These are phyloP conservation scores for Komagataella mondaviorum DNA, from an alignment of 805 yeast species.

Conservation along the genomic window DNA sequence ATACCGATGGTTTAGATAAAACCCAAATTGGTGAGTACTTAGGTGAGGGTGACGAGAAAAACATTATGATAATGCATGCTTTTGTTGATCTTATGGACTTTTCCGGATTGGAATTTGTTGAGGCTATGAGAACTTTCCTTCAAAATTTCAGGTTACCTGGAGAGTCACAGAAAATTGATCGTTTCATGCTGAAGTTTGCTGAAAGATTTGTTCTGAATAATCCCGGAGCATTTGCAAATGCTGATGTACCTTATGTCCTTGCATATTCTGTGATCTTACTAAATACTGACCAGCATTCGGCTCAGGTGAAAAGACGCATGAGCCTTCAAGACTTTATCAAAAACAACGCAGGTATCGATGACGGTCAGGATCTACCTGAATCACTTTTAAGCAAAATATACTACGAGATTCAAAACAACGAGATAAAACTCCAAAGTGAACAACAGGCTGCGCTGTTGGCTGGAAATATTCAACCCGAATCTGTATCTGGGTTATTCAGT, in stretches of 20 bases:
- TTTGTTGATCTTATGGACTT: slow-evolving; percentile 87
- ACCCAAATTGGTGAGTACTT: slow-evolving; percentile 79
- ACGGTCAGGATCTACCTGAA: slow-evolving; percentile 70
- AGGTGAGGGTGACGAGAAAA: slow-evolving; percentile 76
- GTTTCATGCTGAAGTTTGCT: slow-evolving; percentile 95
- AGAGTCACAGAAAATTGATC: slow-evolving; percentile 94
- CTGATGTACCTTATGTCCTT: slow-evolving; percentile 86
- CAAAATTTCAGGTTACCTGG: slow-evolving; percentile 94
- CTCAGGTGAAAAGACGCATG: slow-evolving; percentile 80
- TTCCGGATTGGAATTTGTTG: slow-evolving; percentile 54
- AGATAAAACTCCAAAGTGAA: slow-evolving; percentile 84
- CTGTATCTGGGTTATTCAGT: slow-evolving; percentile 30
- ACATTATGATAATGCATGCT: slow-evolving; percentile 79
- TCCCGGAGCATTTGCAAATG: slow-evolving; percentile 77
- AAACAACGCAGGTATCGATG: slow-evolving; percentile 88
- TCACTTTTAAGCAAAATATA: slow-evolving; percentile 59
- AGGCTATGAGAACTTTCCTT: slow-evolving; percentile 70
- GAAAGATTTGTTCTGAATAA: slow-evolving; percentile 83
- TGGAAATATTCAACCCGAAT: slow-evolving; percentile 33
- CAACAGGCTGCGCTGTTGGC: slow-evolving; percentile 84
- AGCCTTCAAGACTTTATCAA: slow-evolving; percentile 72
- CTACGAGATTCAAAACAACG: slow-evolving; percentile 69
- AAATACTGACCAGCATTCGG: slow-evolving; percentile 88
- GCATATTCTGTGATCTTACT: slow-evolving; percentile 88
- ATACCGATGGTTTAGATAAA: slow-evolving; percentile 64